These are phyloP conservation scores for Plasmodium knowlesi DNA, from an alignment of 169 alveolate species.

Conservation along the genomic window DNA sequence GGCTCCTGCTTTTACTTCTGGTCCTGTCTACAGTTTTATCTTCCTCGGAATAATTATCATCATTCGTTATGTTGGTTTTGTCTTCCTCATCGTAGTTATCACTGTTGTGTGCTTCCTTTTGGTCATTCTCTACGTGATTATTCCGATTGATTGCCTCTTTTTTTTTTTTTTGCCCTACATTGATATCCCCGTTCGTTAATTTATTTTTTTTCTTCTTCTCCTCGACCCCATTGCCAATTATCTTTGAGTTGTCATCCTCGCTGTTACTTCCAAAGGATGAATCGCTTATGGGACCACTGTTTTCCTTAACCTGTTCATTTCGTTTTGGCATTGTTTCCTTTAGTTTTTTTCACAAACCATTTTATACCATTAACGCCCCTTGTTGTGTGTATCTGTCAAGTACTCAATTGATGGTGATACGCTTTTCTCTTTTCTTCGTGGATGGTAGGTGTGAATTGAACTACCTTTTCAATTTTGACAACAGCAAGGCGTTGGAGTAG, in stretches of 20 bases:
- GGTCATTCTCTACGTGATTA: neutral
- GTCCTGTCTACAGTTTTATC: neutral
- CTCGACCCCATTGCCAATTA: neutral
- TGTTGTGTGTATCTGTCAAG: neutral
- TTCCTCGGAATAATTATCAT: neutral
- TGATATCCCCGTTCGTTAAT: neutral
- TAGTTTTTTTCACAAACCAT: conserved; percentile 16
- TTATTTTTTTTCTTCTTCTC: neutral
- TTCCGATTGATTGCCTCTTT: neutral
- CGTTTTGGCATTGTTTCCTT: conserved; percentile 32
- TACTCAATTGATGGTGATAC: neutral
- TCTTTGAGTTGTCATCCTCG: neutral
- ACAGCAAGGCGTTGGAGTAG: neutral
- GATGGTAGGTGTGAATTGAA: neutral
- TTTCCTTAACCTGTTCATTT: conserved; percentile 8
- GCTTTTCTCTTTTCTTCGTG: neutral
- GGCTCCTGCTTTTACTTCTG: conserved; percentile 9
- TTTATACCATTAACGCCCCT: neutral
- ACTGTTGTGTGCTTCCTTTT: neutral
- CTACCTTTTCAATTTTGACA: neutral
- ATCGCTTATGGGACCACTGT: neutral
- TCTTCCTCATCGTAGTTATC: neutral
- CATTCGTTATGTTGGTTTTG: neutral
- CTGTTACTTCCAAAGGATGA: neutral
- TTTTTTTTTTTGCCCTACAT: neutral